Evolutionary conservation across 2,329 filamentous ascomycete species (phyloP), one percentile per base, ranked within the genome.

Genomic region (Venturia nashicola): DNA sequence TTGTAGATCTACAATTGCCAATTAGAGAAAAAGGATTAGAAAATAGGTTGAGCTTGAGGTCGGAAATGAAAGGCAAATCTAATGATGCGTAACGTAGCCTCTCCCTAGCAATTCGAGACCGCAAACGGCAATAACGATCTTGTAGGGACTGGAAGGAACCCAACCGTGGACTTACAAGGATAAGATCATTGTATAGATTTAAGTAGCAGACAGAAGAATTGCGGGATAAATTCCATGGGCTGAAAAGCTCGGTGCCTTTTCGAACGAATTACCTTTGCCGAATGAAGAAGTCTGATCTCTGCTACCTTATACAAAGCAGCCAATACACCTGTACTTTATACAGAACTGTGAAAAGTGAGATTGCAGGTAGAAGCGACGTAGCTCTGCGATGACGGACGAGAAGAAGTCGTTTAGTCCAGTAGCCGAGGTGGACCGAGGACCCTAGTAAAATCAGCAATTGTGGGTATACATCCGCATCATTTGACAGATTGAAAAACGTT

Each of bases 151-250:
- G 51, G 1, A 34, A n/a, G 6, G 27, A 12, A 57, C 5, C 8
- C 12, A 34, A 23, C 14, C 3, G 51, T 57, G 8, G 51, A 57
- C 51, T 34, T 36, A 57, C 51, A 18, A 36, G n/a, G 7, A 20
- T 18, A 36, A 51, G n/a, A 32, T 65, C 59, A 65, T 55, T 59
- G 59, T 42, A 65, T 61, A 54, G 63, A 61, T 44, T 65, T 65
- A 43, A 65, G 59, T 36, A 65, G 63, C 40, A 65, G 59, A 61
- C 34, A 65, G 36, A 65, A 65, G 59, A 62, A 65, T 60, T 65
- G 27, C 16, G 44, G 59, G 27, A 65, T 39, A 48, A 62, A 65
- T 43, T 65, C 63, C 63, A 65, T 65, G 44, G 34, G 59, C 61
- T 46, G 16, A 27, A 54, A 39, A 54, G 44, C 14, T 62, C 16